phyloP scores from a whole-genome alignment of 1,139 yeast genomes.

The Taphrina flavorubra region DNA sequence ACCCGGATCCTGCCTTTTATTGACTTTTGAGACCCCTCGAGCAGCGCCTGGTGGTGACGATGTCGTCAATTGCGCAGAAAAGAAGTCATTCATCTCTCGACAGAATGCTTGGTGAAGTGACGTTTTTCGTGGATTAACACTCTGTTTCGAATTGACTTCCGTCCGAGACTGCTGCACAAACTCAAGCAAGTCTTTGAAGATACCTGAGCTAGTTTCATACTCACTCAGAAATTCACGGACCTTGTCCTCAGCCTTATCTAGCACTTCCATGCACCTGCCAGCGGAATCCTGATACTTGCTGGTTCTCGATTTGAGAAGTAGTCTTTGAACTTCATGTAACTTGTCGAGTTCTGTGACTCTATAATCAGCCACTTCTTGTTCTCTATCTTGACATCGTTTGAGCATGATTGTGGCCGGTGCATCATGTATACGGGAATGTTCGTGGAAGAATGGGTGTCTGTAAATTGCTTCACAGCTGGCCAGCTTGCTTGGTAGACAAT shows the following conservation, averaged over 20 bases:
- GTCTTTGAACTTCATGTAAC: background rate
- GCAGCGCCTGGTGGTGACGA: no score
- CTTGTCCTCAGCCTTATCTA: background rate
- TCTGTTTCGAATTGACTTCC: background rate
- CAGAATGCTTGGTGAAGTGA: no score
- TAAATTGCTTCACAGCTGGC: background rate
- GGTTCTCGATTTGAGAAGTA: background rate
- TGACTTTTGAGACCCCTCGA: no score
- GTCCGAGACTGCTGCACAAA: background rate
- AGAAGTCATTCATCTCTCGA: no score
- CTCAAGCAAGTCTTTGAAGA: background rate
- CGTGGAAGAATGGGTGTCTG: slow-evolving; percentile 7
- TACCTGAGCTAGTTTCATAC: background rate
- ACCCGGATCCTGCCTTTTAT: no score
- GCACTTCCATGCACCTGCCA: background rate
- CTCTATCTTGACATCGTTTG: background rate
- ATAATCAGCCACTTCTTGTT: background rate
- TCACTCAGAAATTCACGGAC: background rate
- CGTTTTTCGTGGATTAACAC: no score
- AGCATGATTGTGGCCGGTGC: background rate
- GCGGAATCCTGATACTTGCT: background rate
- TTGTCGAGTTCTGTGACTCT: background rate
- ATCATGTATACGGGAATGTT: background rate
- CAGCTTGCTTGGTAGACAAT: slow-evolving; percentile 15
- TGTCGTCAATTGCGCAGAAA: no score